Conservation (phyloP, 176 grass and related monocot species). For the Zizania latifolia region DNA sequence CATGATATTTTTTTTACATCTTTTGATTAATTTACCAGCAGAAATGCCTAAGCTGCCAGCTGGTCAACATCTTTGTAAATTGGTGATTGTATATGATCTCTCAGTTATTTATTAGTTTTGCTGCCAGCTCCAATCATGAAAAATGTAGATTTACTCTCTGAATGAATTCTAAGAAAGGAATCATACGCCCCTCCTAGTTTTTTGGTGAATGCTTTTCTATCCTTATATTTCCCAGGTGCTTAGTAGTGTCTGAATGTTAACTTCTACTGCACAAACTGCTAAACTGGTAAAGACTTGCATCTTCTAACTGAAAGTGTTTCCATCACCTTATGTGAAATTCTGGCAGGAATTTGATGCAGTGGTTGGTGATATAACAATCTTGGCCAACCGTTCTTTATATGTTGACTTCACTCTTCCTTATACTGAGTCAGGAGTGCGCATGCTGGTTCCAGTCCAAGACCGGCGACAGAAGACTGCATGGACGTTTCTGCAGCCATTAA, state of each 20-base stretch:
- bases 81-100: neutral
- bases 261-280: neutral
- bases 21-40: neutral
- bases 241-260: neutral
- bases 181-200: neutral
- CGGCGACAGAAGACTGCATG: slow-evolving; percentile 53
- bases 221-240: neutral
- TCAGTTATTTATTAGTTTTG: neutral
- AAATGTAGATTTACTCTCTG: neutral
- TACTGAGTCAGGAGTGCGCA: slow-evolving; percentile 62
- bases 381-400: slow-evolving; percentile 59
- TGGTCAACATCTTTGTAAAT: neutral
- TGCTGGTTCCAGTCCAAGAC: slow-evolving; percentile 62
- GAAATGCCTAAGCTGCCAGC: neutral
- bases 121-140: neutral
- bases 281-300: neutral
- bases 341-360: slow-evolving; percentile 63
- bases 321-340: neutral
- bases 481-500: slow-evolving; percentile 69
- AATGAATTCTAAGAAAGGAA: neutral
- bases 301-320: neutral
- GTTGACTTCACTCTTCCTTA: slow-evolving; percentile 87
- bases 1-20: neutral
- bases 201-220: neutral
- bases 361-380: slow-evolving; percentile 76